Conservation (phyloP, 129 eudicot genomes). For the Kitagawia praeruptora region DNA sequence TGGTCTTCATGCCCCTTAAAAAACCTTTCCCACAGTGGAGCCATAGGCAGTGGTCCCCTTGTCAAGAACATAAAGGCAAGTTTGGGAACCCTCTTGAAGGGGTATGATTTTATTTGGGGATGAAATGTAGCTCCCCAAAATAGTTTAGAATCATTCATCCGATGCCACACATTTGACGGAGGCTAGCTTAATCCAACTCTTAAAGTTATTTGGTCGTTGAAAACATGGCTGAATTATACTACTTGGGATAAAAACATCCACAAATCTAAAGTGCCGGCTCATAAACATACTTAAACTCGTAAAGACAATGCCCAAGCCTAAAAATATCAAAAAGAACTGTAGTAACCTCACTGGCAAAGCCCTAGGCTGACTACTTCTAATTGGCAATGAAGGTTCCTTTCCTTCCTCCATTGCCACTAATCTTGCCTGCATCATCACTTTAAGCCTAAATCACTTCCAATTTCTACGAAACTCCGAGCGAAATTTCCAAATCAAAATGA, state of each 20-base stretch:
- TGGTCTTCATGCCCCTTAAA: conserved; percentile 59
- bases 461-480: neutral
- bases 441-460: neutral
- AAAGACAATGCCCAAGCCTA: conserved; percentile 44
- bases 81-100: conserved; percentile 54
- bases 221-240: conserved; percentile 35
- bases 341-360: conserved; percentile 44
- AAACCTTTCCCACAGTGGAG: conserved; percentile 87
- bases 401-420: conserved; percentile 59
- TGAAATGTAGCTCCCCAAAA: conserved; percentile 78
- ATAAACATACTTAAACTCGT: conserved; percentile 43
- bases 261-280: conserved; percentile 34
- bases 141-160: conserved; percentile 68
- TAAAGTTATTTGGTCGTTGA: conserved; percentile 37
- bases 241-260: conserved; percentile 22
- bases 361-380: conserved; percentile 37
- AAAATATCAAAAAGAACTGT: conserved; percentile 44
- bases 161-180: conserved; percentile 42
- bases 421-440: conserved; percentile 29
- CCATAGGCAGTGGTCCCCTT: conserved; percentile 74
- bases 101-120: conserved; percentile 59
- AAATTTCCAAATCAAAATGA: neutral
- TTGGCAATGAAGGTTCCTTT: conserved; percentile 25
- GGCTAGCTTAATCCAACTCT: conserved; percentile 53
- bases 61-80: conserved; percentile 92